phyloP scores from a whole-genome alignment of 2,329 filamentous ascomycete genomes.

The Penicillium sumatraense region DNA sequence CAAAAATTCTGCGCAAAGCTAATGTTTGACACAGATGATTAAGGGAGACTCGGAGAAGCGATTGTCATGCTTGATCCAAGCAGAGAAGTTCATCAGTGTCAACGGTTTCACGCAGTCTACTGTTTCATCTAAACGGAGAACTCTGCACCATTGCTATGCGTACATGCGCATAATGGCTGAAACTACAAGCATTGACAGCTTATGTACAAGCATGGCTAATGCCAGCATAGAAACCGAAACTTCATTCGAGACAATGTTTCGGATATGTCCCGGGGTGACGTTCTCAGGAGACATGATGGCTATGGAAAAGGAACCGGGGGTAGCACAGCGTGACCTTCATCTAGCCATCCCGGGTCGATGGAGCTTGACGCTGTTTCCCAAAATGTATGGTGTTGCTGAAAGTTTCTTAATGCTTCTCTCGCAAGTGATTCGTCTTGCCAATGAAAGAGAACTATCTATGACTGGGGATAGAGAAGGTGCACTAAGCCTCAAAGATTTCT shows the following conservation, averaged over 20 bases:
- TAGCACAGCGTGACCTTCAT: conserved; percentile 23
- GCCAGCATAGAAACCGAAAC: not conserved
- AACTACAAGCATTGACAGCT: conserved; percentile 16
- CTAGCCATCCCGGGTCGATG: conserved; percentile 23
- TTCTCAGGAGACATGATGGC: conserved; percentile 19
- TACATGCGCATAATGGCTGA: conserved; percentile 28
- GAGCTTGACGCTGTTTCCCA: conserved; percentile 23
- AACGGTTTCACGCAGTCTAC: conserved; percentile 15
- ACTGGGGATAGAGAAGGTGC: not conserved
- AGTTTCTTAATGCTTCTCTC: conserved; percentile 24
- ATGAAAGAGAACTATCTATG: conserved; percentile 23
- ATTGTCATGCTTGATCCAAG: conserved; percentile 18
- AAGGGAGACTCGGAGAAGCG: conserved; percentile 19
- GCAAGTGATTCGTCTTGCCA: conserved; percentile 24
- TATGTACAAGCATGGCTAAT: not conserved
- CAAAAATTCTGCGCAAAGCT: conserved; percentile 7
- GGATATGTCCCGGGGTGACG: conserved; percentile 8
- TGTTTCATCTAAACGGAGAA: conserved; percentile 19
- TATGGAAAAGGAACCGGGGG: conserved; percentile 21
- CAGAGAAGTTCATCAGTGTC: conserved; percentile 18
- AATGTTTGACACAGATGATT: conserved; percentile 12
- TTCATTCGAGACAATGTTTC: conserved; percentile 12
- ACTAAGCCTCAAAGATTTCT: conserved; percentile 18
- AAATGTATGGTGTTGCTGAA: conserved; percentile 22
- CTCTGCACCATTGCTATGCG: conserved; percentile 24